Percentiles rank a stretch among this genome's conserved stretches.
phyloP scores from a whole-genome alignment of 1,139 yeast genomes.

The Yamadazyma diddensiae region DNA sequence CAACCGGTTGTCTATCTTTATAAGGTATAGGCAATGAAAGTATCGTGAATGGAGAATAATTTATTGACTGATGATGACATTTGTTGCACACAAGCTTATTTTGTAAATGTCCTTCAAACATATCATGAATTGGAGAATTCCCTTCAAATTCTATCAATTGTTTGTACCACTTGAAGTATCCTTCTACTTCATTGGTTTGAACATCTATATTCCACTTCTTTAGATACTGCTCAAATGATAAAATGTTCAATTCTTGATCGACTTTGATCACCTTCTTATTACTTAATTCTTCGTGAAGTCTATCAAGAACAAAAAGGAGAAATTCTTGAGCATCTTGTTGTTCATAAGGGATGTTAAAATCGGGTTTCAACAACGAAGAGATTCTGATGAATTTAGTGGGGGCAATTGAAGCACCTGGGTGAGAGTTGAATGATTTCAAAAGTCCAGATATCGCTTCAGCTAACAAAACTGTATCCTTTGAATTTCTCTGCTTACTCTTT shows the following conservation, averaged over 20 bases:
- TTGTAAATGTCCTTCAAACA: slow-evolving; percentile 68
- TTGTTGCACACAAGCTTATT: slow-evolving; percentile 59
- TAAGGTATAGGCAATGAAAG: slow-evolving; percentile 67
- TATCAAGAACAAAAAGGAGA: slow-evolving; percentile 60
- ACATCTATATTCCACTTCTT: slow-evolving; percentile 33
- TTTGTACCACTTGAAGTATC: slow-evolving; percentile 60
- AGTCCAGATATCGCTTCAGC: slow-evolving; percentile 47
- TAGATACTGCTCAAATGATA: slow-evolving; percentile 24
- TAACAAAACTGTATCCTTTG: slow-evolving; percentile 33
- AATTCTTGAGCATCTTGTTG: slow-evolving; percentile 84
- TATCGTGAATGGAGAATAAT: slow-evolving; percentile 60
- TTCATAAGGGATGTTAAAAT: slow-evolving; percentile 62
- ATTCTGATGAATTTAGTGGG: slow-evolving; percentile 62
- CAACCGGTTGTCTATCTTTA: slow-evolving; percentile 27
- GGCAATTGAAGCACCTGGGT: slow-evolving; percentile 61
- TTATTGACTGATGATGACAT: slow-evolving; percentile 59
- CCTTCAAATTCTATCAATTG: slow-evolving; percentile 54
- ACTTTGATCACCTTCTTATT: slow-evolving; percentile 13
- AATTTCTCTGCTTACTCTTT: slow-evolving; percentile 20
- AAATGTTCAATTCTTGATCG: slow-evolving; percentile 13
- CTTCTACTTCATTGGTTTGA: slow-evolving; percentile 35
- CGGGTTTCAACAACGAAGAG: slow-evolving; percentile 57
- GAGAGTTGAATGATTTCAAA: slow-evolving; percentile 42
- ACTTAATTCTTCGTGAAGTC: slow-evolving; percentile 65
- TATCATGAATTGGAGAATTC: slow-evolving; percentile 59